Conservation (phyloP, 306 rosid species). For the Glycyrrhiza uralensis region DNA sequence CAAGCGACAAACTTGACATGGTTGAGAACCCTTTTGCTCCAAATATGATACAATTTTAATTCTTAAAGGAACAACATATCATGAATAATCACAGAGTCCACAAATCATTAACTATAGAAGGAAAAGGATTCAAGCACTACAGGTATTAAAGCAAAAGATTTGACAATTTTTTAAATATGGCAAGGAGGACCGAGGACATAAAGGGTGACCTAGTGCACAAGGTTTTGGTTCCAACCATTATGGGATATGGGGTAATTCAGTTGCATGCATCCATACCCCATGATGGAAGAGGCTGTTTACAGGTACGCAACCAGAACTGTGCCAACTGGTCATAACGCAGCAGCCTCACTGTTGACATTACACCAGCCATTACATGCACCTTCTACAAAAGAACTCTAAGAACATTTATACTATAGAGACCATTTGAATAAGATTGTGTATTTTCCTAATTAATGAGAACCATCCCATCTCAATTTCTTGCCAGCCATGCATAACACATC, state of each 20-base stretch:
- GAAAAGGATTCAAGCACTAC: not conserved
- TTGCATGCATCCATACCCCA: not conserved
- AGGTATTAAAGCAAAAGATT: not conserved
- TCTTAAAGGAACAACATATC: not conserved
- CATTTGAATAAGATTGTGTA: not conserved
- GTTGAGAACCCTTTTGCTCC: not conserved
- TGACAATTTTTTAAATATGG: not conserved
- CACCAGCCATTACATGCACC: not conserved
- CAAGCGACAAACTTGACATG: not conserved
- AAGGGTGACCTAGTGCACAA: not conserved
- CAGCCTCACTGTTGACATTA: not conserved
- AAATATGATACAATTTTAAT: not conserved
- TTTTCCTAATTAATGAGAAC: not conserved
- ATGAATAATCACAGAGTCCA: not conserved
- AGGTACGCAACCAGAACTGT: not conserved
- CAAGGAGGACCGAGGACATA: not conserved
- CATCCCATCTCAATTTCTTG: not conserved
- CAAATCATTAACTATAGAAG: not conserved
- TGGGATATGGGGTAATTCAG: not conserved
- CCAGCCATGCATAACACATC: not conserved
- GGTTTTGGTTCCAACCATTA: not conserved
- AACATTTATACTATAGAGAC: not conserved
- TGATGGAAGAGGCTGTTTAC: not conserved
- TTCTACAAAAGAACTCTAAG: not conserved
- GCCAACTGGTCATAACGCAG: not conserved